A percentile compares a stretch with the other conserved stretches of the same genome.
phyloP scores from a whole-genome alignment of 1,139 yeast genomes.

The Entelexis sorbosivorans region DNA sequence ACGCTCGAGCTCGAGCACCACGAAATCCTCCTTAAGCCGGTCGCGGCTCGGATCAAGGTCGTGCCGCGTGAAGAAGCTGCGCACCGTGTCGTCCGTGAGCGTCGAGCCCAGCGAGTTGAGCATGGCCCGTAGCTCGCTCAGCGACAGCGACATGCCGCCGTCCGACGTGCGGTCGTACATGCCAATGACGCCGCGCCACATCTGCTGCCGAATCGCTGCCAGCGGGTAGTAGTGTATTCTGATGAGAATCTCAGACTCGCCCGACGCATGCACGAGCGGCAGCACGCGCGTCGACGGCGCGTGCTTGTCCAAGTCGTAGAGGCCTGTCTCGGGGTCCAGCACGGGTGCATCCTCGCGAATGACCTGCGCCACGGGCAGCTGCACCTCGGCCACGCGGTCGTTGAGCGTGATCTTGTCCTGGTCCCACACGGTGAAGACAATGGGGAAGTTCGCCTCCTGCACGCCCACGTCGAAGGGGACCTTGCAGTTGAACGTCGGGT shows the following conservation, averaged over 20 bases:
- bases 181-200: constrained; percentile 57
- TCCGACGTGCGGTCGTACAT: constrained; percentile 36
- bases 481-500: constrained; percentile 73
- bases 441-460: constrained; percentile 52
- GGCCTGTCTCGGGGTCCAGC: constrained; percentile 25
- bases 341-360: constrained; percentile 15
- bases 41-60: constrained; percentile 25
- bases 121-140: constrained; percentile 46
- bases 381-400: constrained; percentile 63
- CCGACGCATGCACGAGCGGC: constrained; percentile 20
- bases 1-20: constrained; percentile 45
- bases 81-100: constrained; percentile 40
- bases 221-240: constrained; percentile 40
- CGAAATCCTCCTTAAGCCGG: constrained; percentile 37
- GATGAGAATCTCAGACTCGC: constrained; percentile 21
- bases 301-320: constrained; percentile 26
- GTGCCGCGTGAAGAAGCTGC: constrained; percentile 33
- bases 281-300: constrained; percentile 16
- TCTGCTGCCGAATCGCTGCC: constrained; percentile 48
- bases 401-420: constrained; percentile 74
- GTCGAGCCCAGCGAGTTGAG: constrained; percentile 55
- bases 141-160: constrained; percentile 33
- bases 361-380: constrained; percentile 23
- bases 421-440: constrained; percentile 67
- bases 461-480: constrained; percentile 66